Percentiles rank a stretch among this genome's conserved stretches.
Conservation (phyloP, 2,329 filamentous ascomycete genomes). For the Trichoderma atroviride region DNA sequence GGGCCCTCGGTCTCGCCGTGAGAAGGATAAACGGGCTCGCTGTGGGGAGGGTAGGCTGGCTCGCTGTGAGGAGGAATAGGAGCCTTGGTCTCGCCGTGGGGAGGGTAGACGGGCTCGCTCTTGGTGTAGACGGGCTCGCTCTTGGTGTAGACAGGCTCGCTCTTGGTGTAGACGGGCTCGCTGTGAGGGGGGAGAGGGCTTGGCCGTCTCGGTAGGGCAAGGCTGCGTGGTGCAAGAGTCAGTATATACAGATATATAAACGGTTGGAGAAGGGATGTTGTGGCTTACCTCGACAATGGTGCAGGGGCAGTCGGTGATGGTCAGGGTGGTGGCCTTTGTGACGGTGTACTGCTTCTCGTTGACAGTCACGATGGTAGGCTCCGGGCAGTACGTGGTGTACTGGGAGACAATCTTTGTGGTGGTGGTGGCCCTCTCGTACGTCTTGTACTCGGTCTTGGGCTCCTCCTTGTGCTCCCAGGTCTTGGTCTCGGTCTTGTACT, state of each 20-base stretch:
- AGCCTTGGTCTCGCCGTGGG: neutral
- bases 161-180: constrained; percentile 2
- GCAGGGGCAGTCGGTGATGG: constrained; percentile 59
- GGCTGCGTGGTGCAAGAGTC: too few relatives aligned
- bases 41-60: neutral
- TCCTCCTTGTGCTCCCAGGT: neutral
- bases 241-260: too few relatives aligned
- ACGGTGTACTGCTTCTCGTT: constrained; percentile 57
- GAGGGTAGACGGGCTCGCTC: constrained; percentile 11
- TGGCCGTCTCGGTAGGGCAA: constrained; percentile 21
- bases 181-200: constrained; percentile 13
- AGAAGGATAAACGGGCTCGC: neutral
- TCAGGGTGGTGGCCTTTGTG: constrained; percentile 56
- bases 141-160: too few relatives aligned
- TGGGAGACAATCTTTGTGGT: constrained; percentile 41
- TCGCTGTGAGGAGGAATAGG: constrained; percentile 11
- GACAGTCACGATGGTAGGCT: constrained; percentile 56
- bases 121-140: constrained; percentile 4
- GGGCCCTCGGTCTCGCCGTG: neutral
- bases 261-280: too few relatives aligned
- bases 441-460: too few relatives aligned
- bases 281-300: constrained; percentile 43
- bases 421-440: constrained; percentile 22
- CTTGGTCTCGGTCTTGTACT: neutral
- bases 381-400: constrained; percentile 48